phyloP scores from a whole-genome alignment of 2,329 filamentous ascomycete genomes.

The Aspergillus oerlinghausenensis region DNA sequence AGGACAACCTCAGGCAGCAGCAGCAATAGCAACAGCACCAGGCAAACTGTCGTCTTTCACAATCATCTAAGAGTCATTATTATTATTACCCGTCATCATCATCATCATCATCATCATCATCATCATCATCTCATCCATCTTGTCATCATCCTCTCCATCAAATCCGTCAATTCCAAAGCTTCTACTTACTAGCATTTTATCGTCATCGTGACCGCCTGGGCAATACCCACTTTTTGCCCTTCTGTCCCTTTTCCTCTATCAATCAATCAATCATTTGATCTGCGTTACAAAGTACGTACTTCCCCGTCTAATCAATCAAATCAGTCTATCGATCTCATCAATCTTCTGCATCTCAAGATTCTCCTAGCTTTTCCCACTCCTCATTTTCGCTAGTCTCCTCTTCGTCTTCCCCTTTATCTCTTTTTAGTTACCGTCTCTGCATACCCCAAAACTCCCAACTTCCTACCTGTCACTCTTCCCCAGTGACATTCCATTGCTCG shows the following conservation, averaged over 20 bases:
- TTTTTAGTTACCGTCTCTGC: neutral
- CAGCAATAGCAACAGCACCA: neutral
- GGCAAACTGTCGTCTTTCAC: neutral
- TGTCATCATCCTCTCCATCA: conserved; percentile 2
- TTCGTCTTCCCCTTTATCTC: neutral
- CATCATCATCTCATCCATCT: neutral
- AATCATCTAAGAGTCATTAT: neutral
- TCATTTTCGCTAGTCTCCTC: conserved; percentile 4
- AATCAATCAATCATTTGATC: neutral
- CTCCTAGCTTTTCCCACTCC: neutral
- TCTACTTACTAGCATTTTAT: conserved; percentile 2
- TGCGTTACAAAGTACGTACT: neutral
- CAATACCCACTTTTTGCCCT: neutral
- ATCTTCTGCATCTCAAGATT: conserved; percentile 1
- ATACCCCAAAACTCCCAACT: conserved; percentile 10
- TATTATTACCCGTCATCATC: conserved; percentile 1
- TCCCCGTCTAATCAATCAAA: conserved; percentile 6
- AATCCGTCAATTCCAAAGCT: conserved; percentile 3
- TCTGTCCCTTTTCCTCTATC: conserved; percentile 3
- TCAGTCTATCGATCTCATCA: conserved; percentile 10
- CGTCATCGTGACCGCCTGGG: neutral
- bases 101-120: conserved; percentile 8
- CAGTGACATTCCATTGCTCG: neutral
- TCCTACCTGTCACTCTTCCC: conserved; percentile 5
- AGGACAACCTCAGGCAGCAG: conserved; percentile 3